Evolutionary conservation across 192 early-diverging fungal species (phyloP).

Genomic region (Dispira simplex): DNA sequence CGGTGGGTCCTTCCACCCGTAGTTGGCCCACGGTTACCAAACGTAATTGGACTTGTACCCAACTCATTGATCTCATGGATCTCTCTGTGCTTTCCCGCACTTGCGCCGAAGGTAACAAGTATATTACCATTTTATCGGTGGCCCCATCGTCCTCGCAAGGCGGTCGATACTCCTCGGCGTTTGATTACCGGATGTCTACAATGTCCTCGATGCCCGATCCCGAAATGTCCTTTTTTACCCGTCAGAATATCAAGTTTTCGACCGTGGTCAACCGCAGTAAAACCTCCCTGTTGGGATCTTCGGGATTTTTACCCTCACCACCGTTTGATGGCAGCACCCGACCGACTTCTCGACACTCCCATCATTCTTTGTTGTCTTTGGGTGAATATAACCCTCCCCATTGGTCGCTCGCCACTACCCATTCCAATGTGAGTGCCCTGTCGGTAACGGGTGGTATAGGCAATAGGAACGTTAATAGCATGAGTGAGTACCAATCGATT

Average conservation of each 20-base stretch:
- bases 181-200: not conserved
- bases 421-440: no score
- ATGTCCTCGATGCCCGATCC: conserved; percentile 6
- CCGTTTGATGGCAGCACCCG: not conserved
- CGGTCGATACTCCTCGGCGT: not conserved
- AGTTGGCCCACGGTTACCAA: conserved; percentile 6
- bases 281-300: not conserved
- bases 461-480: no score
- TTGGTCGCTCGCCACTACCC: not conserved
- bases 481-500: not conserved
- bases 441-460: not conserved
- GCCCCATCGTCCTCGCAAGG: not conserved
- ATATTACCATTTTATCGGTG: conserved; percentile 8
- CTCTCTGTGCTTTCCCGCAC: conserved; percentile 2
- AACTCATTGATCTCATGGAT: conserved; percentile 5
- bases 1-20: not conserved
- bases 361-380: not conserved
- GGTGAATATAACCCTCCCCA: not conserved
- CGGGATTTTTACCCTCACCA: not conserved
- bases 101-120: conserved; percentile 10
- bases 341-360: not conserved
- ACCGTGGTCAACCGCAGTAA: not conserved
- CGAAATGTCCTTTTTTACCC: not conserved
- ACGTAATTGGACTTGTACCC: conserved; percentile 6
- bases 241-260: not conserved